Evolutionary conservation across 257 asterid genomes (phyloP).

Genomic region (Thymus mandschuricus): DNA sequence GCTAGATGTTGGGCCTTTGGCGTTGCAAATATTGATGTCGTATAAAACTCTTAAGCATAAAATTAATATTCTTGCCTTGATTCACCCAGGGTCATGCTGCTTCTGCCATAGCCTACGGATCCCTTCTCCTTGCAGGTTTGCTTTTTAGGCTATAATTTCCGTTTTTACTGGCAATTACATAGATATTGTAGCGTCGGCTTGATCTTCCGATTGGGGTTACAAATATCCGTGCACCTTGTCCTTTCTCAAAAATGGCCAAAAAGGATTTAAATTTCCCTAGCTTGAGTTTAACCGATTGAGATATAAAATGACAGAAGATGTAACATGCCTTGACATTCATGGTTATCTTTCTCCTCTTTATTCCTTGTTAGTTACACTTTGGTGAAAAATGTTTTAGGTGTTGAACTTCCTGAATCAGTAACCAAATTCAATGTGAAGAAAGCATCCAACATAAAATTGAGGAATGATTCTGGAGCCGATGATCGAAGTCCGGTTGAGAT

Average conservation of each 20-base stretch:
- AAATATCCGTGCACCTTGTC: background rate
- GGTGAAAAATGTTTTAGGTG: conserved; percentile 53
- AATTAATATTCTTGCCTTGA: conserved; percentile 15
- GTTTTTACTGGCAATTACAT: background rate
- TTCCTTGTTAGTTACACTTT: background rate
- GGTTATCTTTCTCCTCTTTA: background rate
- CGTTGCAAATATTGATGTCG: conserved; percentile 5
- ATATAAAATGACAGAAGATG: too few relatives aligned
- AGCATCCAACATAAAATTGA: conserved; percentile 40
- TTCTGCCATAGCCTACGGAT: conserved; percentile 90
- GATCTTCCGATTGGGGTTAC: conserved; percentile 17
- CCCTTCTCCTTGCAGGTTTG: conserved; percentile 80
- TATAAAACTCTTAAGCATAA: conserved; percentile 11
- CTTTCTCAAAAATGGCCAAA: background rate
- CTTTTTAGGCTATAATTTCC: background rate
- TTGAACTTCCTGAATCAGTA: conserved; percentile 67
- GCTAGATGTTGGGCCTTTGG: conserved; percentile 18
- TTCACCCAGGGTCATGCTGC: conserved; percentile 84
- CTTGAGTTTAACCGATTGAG: background rate
- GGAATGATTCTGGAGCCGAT: conserved; percentile 27
- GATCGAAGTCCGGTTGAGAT: conserved; percentile 60
- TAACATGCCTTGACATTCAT: too few relatives aligned
- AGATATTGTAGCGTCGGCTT: conserved; percentile 17
- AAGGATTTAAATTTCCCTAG: background rate
- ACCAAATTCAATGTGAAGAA: conserved; percentile 53